Percentiles rank a stretch among this genome's conserved stretches.
Conservation (phyloP, 148 eudicot genomes). For the Heliosperma pusillum region DNA sequence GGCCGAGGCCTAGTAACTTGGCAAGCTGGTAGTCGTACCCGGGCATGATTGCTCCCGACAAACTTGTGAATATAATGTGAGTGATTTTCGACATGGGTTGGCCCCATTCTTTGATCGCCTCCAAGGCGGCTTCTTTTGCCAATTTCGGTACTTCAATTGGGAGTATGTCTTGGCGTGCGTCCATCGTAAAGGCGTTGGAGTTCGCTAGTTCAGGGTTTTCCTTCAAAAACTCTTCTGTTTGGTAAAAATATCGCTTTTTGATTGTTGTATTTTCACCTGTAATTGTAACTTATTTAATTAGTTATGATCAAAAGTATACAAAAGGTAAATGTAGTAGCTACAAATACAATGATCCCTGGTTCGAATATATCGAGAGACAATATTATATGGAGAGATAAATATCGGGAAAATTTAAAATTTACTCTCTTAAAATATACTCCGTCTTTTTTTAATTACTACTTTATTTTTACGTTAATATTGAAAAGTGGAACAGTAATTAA, state of each 20-base stretch:
- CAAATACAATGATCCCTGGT: too few species aligned
- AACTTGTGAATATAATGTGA: neutral
- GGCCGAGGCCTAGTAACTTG: neutral
- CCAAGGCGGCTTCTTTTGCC: neutral
- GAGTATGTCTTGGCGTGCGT: neutral
- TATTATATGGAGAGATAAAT: too few species aligned
- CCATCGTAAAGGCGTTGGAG: neutral
- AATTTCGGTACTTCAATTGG: neutral
- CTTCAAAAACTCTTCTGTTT: neutral
- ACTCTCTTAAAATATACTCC: too few species aligned
- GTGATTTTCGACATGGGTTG: neutral
- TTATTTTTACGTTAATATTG: too few species aligned
- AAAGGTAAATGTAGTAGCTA: too few species aligned
- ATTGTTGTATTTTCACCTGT: neutral
- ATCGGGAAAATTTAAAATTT: too few species aligned
- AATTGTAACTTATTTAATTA: too few species aligned
- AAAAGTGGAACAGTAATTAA: too few species aligned
- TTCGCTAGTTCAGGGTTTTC: neutral
- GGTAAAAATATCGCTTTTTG: neutral
- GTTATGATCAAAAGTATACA: too few species aligned
- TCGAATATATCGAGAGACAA: too few species aligned
- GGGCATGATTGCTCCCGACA: neutral
- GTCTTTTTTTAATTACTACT: too few species aligned
- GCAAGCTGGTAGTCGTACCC: neutral
- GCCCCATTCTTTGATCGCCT: neutral